Evolutionary conservation across 2,329 filamentous ascomycete species (phyloP), one percentile per base, ranked within the genome.

Genomic region (Exophiala mesophila): DNA sequence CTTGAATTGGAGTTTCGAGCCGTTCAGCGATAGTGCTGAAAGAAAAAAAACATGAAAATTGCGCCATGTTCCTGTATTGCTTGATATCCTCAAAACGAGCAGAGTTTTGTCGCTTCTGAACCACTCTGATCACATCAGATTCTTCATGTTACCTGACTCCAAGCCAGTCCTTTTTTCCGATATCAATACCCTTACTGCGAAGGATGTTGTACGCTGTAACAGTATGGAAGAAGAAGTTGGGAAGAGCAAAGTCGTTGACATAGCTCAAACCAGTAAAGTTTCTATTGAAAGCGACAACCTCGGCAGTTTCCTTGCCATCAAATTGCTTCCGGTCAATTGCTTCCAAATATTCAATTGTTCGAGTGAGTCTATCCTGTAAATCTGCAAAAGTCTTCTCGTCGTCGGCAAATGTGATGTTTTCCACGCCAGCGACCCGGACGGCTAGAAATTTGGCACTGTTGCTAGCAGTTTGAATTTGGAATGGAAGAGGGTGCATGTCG

Each of bases 161-260:
- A 29, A 79, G 52, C 57, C 66, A 84, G 55, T 82, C 75, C 39
- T 48, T 29, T 69, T 84, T 84, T 23, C 78, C 78, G 13, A 85
- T n/a, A 0, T 67, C 63, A 18, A 82, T 75, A 1, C 80, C 81
- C 62, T 78, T 71, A 55, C 69, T 72, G 46, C 81, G 68, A 57
- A 84, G 56, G 41, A 85, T 77, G 16, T 61, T 67, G 63, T 85
- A 85, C 7, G 76, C 68, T 9, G 70, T 79, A 3, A 61, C 69
- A 10, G 76, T 51, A 57, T 85, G 82, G 62, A 85, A 85, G 64
- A 70, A 82, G 53, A 82, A 61, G 55, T 83, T 82, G 16, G 80
- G 78, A 31, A 79, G 41, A 3, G 63, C 68, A 58, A 71, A 77
- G 3, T 62, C 62, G 29, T 62, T 56, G 16, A 76, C 55, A 56